Evolutionary conservation across 2,329 filamentous ascomycete genomes (phyloP).

Genomic region (Exophiala sp.): DNA sequence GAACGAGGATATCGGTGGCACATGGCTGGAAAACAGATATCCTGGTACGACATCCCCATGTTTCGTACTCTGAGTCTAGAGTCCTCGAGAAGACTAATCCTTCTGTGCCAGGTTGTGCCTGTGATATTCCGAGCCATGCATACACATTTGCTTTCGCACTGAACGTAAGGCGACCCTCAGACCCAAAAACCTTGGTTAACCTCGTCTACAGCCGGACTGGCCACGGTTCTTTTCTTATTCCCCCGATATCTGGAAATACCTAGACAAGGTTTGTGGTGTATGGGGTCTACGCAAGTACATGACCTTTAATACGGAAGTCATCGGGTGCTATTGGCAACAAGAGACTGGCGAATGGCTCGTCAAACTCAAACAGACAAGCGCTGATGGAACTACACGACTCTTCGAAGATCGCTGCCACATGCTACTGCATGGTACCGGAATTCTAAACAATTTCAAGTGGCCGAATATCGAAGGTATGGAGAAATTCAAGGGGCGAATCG

Average conservation of each 20-base stretch:
- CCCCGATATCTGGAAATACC: conserved; percentile 48
- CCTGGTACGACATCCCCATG: conserved; percentile 43
- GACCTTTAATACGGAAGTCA: conserved; percentile 49
- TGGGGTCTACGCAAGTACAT: conserved; percentile 53
- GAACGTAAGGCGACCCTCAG: conserved; percentile 28
- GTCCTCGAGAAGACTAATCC: too few relatives aligned
- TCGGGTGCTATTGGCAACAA: conserved; percentile 49
- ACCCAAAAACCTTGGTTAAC: conserved; percentile 27
- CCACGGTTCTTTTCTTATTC: conserved; percentile 46
- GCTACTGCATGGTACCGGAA: conserved; percentile 43
- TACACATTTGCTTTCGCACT: conserved; percentile 46
- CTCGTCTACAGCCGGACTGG: conserved; percentile 44
- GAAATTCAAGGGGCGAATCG: conserved; percentile 43
- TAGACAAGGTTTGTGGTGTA: conserved; percentile 47
- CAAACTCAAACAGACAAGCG: conserved; percentile 41
- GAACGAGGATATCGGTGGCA: conserved; percentile 34
- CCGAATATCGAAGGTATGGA: conserved; percentile 36
- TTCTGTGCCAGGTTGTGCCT: conserved; percentile 35
- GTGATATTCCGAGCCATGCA: conserved; percentile 46
- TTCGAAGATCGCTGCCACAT: conserved; percentile 45
- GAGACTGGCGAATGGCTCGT: conserved; percentile 50
- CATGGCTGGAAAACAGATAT: conserved; percentile 37
- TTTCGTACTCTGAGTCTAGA: too few relatives aligned
- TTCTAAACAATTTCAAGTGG: conserved; percentile 51
- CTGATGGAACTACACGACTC: conserved; percentile 34